Base-by-base conservation (phyloP, 2,329 filamentous ascomycete genomes). In the Ramularia endophylla region DNA sequence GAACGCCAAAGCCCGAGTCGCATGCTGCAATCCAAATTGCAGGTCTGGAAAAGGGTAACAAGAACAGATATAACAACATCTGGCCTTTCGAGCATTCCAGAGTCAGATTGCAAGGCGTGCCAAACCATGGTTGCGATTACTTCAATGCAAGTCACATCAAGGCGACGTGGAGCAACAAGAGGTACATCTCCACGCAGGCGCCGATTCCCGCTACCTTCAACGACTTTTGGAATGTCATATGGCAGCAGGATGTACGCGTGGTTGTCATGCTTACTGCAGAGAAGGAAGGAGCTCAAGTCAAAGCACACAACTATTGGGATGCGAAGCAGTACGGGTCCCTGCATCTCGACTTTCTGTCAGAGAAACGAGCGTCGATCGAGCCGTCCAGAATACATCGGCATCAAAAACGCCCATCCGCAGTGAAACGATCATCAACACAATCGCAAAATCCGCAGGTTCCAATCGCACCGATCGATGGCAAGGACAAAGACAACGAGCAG, bases 21-120 rank as follows among this genome's bases (percentile, higher is more conserved):
- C 25, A 37, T 12, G 40, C 36, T 5, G 31, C 37, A 9, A 77
- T 94, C 6, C 83, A 87, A 54, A 80, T 98, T 38, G 92, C 86
- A 0, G 92, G 92, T 6, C 85, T 98, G 20, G 92, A 98, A 58
- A 92, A 95, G 63, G 92, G 92, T 6, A 80, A 75, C 13, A 97
- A 97, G 70, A 98, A 98, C 56, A 79, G 92, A 7, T 98, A 98
- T 70, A 97, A 95, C 68, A 94, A 95, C 54, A 95, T 97, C 41
- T 82, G 94, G 66, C 92, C 92, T 0, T 98, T 94, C 60, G 90
- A 97, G 58, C 92, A 98, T 64, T 82, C 87, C 2, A 74, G 92
- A 44, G 92, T 98, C 40, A 87, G 79, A 51, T 66, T 98, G 34
- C 74, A 85, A 51, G 78, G 79, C 30, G 78, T 83, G 27, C 68